Base-by-base conservation (phyloP, 805 yeast species). In the Candida taoyuanica region DNA sequence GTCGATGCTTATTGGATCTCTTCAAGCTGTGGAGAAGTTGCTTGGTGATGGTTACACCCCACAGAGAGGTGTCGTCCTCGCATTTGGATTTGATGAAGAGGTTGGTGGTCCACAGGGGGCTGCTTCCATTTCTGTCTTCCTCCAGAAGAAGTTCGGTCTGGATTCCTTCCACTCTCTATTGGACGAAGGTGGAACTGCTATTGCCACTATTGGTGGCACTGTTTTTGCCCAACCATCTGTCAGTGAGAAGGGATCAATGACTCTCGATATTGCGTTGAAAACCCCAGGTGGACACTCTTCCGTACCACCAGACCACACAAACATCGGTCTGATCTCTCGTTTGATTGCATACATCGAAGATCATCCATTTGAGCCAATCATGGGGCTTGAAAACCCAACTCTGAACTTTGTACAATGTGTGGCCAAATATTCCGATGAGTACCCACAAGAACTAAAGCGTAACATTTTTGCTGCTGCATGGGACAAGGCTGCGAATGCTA, bases 21-120 rank as follows among this genome's bases (percentile, higher is more conserved):
- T 84, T 50, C 87, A 82, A 53, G 68, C 85, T 0, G 56, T 74
- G 7, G 84, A 79, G 50, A 59, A 60, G 29, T 57, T 79, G 21
- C 52, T 81, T 17, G 50, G 60, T 20, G 54, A 57, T n/a, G 68
- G 65, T 3, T 80, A 67, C 58, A 36, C 52, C 25, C 84, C 85
- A 5, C 50, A 66, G 33, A 71, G 91, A 55, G 70, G 82, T 3
- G 56, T 82, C 24, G 50, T 85, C 19, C 56, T 79, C 2, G 78
- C 83, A 0, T 74, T 78, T 55, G 94, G 94, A 1, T 82, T 75
- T 48, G 95, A 86, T 53, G 95, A 85, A 63, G 95, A 86, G 37
- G 9, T 69, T 24, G 45, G 50, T 17, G 52, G 53, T n/a, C 25
- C 20, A n/a, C 62, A 64, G 13, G 88, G 93, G 35, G 93, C 93